These are phyloP conservation scores for Aureobasidium sp. DNA, from an alignment of 2,329 filamentous ascomycete genomes.

Conservation along the genomic window DNA sequence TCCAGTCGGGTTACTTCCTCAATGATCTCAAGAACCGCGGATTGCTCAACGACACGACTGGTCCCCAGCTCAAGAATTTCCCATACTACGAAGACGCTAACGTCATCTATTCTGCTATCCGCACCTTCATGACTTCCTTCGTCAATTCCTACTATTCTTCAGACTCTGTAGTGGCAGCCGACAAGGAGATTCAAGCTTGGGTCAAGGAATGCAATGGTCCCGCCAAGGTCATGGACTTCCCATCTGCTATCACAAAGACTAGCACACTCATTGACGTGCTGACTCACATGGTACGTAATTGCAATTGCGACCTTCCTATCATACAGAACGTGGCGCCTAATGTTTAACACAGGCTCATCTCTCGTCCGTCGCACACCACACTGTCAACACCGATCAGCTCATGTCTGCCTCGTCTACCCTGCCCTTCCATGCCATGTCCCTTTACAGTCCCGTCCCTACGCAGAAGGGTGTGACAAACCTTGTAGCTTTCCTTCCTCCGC, in stretches of 20 bases:
- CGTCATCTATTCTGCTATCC: not conserved
- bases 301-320: not conserved
- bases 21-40: not conserved
- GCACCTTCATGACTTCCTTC: conserved; percentile 1
- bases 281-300: not conserved
- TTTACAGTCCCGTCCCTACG: not conserved
- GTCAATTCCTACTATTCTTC: not conserved
- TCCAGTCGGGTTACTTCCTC: not conserved
- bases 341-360: not conserved
- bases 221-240: conserved; percentile 3
- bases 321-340: not conserved
- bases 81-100: conserved; percentile 4
- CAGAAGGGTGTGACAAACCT: not conserved
- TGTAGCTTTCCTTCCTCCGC: not conserved
- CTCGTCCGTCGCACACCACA: not conserved
- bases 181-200: not conserved
- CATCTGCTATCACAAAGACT: not conserved
- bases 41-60: not conserved
- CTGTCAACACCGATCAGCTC: conserved; percentile 6
- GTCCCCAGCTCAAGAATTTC: not conserved
- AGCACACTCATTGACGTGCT: not conserved
- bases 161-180: not conserved
- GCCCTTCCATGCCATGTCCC: not conserved
- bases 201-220: not conserved
- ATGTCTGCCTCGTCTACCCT: not conserved